Conservation (phyloP, 371 early-diverging fungal species). For the Thermomucor indicae-seudaticae region DNA sequence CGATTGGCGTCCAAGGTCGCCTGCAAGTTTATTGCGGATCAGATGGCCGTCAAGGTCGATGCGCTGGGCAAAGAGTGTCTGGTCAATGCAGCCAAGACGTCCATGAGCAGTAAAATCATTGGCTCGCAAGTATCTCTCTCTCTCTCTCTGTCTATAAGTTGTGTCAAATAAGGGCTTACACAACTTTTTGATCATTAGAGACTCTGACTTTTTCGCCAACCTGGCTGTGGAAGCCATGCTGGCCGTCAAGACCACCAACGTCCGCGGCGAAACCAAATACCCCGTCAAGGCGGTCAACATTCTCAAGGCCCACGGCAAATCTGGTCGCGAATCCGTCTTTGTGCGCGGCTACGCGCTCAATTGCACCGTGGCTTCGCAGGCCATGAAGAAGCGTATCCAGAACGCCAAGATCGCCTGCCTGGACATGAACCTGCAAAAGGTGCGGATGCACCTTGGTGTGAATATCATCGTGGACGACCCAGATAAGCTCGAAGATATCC, state of each 20-base stretch:
- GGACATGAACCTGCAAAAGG: constrained; percentile 99
- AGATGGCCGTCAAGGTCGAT: constrained; percentile 94
- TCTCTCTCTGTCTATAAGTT: not conserved
- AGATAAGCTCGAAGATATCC: constrained; percentile 96
- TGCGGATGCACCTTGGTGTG: constrained; percentile 98
- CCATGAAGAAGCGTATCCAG: constrained; percentile 86
- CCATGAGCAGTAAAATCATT: constrained; percentile 99
- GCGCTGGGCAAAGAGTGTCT: constrained; percentile 89
- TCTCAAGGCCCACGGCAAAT: constrained; percentile 98
- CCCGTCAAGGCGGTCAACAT: constrained; percentile 98
- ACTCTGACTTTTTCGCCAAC: constrained; percentile 95
- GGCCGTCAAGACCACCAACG: constrained; percentile 86
- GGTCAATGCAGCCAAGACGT: constrained; percentile 97
- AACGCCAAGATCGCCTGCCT: constrained; percentile 98
- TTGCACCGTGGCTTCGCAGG: constrained; percentile 97
- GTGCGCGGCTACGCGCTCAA: constrained; percentile 98
- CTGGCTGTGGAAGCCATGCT: constrained; percentile 95
- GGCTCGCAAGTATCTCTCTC: constrained; percentile 60
- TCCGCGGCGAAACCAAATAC: constrained; percentile 89
- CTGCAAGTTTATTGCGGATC: constrained; percentile 96
- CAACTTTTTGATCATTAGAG: constrained; percentile 39
- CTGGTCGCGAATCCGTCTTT: constrained; percentile 88
- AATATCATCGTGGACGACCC: constrained; percentile 98
- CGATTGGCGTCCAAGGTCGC: constrained; percentile 98
- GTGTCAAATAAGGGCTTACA: not conserved